Conservation (phyloP, 2,329 filamentous ascomycete genomes). For the Epichloe glyceriae region DNA sequence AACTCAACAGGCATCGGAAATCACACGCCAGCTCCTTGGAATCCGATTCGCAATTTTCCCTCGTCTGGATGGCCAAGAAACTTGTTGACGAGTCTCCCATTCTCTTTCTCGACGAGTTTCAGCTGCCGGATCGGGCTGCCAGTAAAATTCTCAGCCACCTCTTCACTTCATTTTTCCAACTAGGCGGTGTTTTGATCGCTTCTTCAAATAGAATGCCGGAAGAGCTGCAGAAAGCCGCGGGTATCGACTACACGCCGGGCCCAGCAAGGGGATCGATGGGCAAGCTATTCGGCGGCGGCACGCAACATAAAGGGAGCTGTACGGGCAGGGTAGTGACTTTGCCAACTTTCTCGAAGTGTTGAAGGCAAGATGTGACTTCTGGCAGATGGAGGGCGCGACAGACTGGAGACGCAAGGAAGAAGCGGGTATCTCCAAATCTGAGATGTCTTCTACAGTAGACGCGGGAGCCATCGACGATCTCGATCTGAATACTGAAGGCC, state of each 20-base stretch:
- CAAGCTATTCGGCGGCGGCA: slow-evolving; percentile 31
- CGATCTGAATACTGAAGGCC: neutral
- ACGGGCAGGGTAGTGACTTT: slow-evolving; percentile 57
- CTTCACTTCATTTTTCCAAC: slow-evolving; percentile 68
- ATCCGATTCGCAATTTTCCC: slow-evolving; percentile 41
- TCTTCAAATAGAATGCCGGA: slow-evolving; percentile 78
- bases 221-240: slow-evolving; percentile 62
- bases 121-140: slow-evolving; percentile 64
- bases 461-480: neutral
- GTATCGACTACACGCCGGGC: slow-evolving; percentile 51
- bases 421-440: slow-evolving; percentile 4
- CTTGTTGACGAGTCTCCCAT: slow-evolving; percentile 64
- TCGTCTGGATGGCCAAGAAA: slow-evolving; percentile 63
- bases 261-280: slow-evolving; percentile 38
- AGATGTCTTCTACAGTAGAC: neutral
- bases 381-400: slow-evolving; percentile 65
- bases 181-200: slow-evolving; percentile 67
- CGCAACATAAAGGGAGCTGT: slow-evolving; percentile 32
- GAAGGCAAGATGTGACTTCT: slow-evolving; percentile 67
- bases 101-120: slow-evolving; percentile 72
- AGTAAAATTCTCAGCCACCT: slow-evolving; percentile 70
- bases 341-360: slow-evolving; percentile 62
- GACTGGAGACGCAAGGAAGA: slow-evolving; percentile 55
- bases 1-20: slow-evolving; percentile 52
- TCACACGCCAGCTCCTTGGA: slow-evolving; percentile 10